These are phyloP conservation scores for Colletotrichum sp. DNA, from an alignment of 2,329 filamentous ascomycete species.

Conservation along the genomic window DNA sequence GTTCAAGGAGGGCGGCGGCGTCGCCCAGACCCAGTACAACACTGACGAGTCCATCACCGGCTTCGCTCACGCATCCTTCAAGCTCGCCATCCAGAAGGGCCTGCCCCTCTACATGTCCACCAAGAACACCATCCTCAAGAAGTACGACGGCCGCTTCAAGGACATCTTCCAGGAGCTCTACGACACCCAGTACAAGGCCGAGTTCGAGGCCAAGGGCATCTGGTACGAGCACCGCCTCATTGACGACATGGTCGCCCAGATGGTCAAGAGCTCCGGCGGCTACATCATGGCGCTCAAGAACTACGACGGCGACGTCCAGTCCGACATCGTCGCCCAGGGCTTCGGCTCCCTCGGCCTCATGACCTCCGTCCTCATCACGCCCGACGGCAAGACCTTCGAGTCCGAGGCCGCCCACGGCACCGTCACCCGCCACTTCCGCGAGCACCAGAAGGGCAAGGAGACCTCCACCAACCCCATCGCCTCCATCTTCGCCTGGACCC, in stretches of 20 bases:
- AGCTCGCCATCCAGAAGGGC: conserved; percentile 86
- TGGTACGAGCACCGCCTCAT: conserved; percentile 99
- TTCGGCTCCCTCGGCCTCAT: conserved; percentile 98
- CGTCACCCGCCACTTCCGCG: conserved; percentile 97
- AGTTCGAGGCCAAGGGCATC: conserved; percentile 90
- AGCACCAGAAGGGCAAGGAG: conserved; percentile 97
- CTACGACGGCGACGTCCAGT: conserved; percentile 99
- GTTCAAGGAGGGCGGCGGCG: conserved; percentile 82
- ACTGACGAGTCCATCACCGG: conserved; percentile 93
- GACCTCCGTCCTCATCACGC: conserved; percentile 97
- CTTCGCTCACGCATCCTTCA: conserved; percentile 96
- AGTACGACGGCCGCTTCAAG: conserved; percentile 98
- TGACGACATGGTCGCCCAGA: conserved; percentile 99
- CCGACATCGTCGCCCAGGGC: conserved; percentile 96
- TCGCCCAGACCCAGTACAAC: conserved; percentile 98
- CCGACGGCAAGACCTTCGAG: conserved; percentile 96
- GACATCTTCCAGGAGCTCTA: conserved; percentile 99
- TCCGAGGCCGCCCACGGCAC: conserved; percentile 98
- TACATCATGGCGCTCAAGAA: conserved; percentile 99
- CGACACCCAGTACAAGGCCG: conserved; percentile 82
- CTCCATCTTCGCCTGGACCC: conserved; percentile 98
- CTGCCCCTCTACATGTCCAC: conserved; percentile 99
- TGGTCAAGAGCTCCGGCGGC: conserved; percentile 98
- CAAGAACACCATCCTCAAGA: conserved; percentile 99
- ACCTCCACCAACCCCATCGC: conserved; percentile 99